Percentiles rank a stretch among this genome's conserved stretches.
phyloP scores from a whole-genome alignment of 2,329 filamentous ascomycete species.

The Apiospora malaysiana region DNA sequence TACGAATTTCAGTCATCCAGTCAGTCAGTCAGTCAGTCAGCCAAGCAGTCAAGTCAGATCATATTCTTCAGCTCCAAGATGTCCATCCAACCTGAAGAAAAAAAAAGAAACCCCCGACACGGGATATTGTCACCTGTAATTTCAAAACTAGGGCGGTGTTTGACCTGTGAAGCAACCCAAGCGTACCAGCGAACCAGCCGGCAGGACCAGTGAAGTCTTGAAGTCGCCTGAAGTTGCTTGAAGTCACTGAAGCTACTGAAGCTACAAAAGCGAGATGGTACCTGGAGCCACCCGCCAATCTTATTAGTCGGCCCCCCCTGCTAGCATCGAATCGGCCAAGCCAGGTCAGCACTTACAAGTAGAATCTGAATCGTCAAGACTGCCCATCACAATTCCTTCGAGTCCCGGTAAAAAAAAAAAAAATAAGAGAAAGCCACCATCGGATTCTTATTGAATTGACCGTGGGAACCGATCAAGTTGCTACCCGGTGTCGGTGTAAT shows the following conservation, averaged over 20 bases:
- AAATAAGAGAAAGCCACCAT: no score
- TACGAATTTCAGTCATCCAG: no score
- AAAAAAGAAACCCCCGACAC: background rate
- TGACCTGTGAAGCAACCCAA: slow-evolving; percentile 11
- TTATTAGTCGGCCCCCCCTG: slow-evolving; percentile 6
- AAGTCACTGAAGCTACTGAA: background rate
- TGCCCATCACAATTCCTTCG: background rate
- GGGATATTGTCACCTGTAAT: background rate
- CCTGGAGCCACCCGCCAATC: slow-evolving; percentile 1
- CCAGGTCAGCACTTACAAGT: background rate
- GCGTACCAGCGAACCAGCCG: background rate
- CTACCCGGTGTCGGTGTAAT: background rate
- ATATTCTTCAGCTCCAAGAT: background rate
- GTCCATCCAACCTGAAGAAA: background rate
- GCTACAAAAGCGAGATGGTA: background rate
- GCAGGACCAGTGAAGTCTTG: background rate
- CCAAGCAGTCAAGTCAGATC: background rate
- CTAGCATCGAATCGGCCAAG: background rate
- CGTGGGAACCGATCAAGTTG: background rate
- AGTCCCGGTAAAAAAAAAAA: no score
- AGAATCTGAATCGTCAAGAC: background rate
- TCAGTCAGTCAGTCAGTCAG: background rate
- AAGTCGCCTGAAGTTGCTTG: background rate
- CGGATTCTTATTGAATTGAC: no score
- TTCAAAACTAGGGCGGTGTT: background rate